phyloP scores from a whole-genome alignment of 2,329 filamentous ascomycete genomes.

The Cercospora berteroae region DNA sequence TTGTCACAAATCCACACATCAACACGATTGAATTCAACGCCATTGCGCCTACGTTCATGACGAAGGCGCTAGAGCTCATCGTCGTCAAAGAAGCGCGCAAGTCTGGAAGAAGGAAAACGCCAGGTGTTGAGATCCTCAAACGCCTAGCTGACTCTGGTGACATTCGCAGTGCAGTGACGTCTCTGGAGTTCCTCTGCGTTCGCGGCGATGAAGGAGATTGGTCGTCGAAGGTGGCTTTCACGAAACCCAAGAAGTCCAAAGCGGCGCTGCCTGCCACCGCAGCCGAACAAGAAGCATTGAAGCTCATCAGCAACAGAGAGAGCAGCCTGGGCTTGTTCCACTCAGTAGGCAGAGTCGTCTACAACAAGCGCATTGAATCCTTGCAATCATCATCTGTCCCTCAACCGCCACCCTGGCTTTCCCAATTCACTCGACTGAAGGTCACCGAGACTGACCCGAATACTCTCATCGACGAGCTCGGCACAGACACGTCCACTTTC shows the following conservation, averaged over 20 bases:
- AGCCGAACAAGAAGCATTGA: conserved; percentile 75
- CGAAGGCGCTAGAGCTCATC: conserved; percentile 77
- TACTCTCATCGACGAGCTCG: conserved; percentile 83
- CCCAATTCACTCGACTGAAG: conserved; percentile 46
- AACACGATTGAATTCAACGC: conserved; percentile 88
- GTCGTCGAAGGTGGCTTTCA: conserved; percentile 70
- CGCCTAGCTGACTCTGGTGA: conserved; percentile 83
- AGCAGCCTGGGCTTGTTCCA: conserved; percentile 92
- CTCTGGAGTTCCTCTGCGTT: conserved; percentile 87
- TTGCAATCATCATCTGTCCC: conserved; percentile 38
- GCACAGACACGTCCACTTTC: conserved; percentile 88
- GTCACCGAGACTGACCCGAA: conserved; percentile 54
- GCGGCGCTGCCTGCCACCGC: conserved; percentile 65
- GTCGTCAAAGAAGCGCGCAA: conserved; percentile 80
- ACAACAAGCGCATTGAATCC: conserved; percentile 79
- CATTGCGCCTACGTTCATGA: conserved; percentile 80
- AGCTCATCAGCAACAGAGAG: conserved; percentile 81
- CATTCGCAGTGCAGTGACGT: conserved; percentile 86
- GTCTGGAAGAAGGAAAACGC: conserved; percentile 71
- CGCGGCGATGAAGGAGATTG: conserved; percentile 73
- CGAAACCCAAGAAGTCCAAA: conserved; percentile 63
- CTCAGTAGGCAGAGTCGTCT: conserved; percentile 90
- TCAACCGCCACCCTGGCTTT: conserved; percentile 49
- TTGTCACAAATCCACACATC: conserved; percentile 76
- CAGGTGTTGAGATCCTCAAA: conserved; percentile 75